Evolutionary conservation across 257 asterid species (phyloP).

Genomic region (Leptodermis oblonga): DNA sequence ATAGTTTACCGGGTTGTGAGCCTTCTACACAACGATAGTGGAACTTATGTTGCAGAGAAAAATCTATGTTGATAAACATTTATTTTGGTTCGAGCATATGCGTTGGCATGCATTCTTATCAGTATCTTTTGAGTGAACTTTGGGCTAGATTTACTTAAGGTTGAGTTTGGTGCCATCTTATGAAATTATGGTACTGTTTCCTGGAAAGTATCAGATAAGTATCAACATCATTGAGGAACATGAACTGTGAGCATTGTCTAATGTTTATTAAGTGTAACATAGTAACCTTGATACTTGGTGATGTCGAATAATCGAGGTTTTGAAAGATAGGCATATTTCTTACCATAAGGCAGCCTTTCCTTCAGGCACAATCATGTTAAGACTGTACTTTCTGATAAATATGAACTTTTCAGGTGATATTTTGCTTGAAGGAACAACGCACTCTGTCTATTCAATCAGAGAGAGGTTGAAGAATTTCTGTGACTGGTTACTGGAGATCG

Average conservation of each 20-base stretch:
- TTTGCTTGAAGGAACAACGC: constrained; percentile 27
- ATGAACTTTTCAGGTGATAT: constrained; percentile 25
- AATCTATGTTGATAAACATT: too few relatives aligned
- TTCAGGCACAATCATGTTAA: not conserved
- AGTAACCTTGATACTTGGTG: not conserved
- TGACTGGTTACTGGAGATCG: constrained; percentile 51
- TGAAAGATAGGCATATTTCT: not conserved
- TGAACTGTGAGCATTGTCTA: not conserved
- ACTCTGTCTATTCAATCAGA: constrained; percentile 44
- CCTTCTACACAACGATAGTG: not conserved
- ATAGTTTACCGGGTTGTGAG: not conserved
- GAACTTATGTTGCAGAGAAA: not conserved
- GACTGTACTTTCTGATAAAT: not conserved
- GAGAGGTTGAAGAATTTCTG: constrained; percentile 41
- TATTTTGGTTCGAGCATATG: not conserved
- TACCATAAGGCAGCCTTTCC: not conserved
- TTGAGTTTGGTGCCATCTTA: not conserved
- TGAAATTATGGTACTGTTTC: not conserved
- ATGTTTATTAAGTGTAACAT: not conserved
- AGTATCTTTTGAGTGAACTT: not conserved
- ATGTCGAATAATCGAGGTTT: too few relatives aligned
- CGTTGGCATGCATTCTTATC: not conserved
- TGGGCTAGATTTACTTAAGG: not conserved
- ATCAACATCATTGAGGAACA: not conserved
- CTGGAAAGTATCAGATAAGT: not conserved